Evolutionary conservation across 345 rosid genomes (phyloP).

Genomic region (Balakata baccata): DNA sequence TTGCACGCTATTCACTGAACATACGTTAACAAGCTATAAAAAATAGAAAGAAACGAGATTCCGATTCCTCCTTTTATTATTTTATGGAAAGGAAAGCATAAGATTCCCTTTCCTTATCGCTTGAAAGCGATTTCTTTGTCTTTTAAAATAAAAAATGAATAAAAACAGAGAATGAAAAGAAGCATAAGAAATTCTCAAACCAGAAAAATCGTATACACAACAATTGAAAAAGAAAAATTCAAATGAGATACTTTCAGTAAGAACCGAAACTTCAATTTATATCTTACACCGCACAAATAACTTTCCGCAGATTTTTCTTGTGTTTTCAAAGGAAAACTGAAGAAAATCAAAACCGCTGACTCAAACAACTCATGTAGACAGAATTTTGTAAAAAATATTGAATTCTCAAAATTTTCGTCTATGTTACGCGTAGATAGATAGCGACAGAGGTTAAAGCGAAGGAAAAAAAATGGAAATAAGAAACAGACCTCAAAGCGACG

Average conservation of each 20-base stretch:
- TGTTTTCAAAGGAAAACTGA: not conserved
- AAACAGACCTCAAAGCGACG: slow-evolving; percentile 9
- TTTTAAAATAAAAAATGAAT: not conserved
- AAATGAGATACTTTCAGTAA: slow-evolving; percentile 1
- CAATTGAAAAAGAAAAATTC: not conserved
- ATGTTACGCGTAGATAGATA: not conserved
- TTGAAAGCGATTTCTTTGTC: no score
- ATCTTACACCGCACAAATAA: not conserved
- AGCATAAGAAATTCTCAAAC: not conserved
- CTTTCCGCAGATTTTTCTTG: not conserved
- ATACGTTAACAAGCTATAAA: slow-evolving; percentile 3
- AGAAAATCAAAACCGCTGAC: not conserved
- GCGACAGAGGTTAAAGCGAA: not conserved
- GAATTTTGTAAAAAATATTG: no score
- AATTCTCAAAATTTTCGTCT: not conserved
- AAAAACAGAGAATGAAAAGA: not conserved
- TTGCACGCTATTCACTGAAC: not conserved
- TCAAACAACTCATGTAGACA: not conserved
- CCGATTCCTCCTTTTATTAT: slow-evolving; percentile 5
- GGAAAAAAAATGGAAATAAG: not conserved
- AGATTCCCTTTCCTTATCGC: slow-evolving; percentile 3
- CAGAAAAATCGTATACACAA: not conserved
- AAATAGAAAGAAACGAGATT: not conserved
- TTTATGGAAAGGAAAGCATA: not conserved
- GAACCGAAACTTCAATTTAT: not conserved